Evolutionary conservation across 768 basidiomycete species (phyloP).

Genomic region (Pleurotus eryngii): DNA sequence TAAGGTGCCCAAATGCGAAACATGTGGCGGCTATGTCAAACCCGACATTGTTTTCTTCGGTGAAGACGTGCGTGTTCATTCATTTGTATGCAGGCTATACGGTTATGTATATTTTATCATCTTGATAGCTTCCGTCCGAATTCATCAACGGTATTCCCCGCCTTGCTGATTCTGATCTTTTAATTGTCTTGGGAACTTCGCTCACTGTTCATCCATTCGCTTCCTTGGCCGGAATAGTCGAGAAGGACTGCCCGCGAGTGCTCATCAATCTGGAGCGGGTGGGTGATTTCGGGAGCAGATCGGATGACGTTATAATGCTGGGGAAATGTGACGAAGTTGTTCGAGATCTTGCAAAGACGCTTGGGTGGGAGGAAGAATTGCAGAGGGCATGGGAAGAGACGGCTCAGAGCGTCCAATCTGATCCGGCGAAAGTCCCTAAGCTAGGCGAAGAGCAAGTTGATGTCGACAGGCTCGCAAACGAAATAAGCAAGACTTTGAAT

Average conservation of each 20-base stretch:
- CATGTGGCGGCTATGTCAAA: conserved; percentile 75
- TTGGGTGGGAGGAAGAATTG: conserved; percentile 75
- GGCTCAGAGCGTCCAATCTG: conserved; percentile 20
- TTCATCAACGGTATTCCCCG: conserved; percentile 59
- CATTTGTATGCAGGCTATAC: background rate
- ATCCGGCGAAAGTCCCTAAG: conserved; percentile 9
- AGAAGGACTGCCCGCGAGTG: conserved; percentile 66
- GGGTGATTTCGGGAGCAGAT: conserved; percentile 54
- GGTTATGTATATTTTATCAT: background rate
- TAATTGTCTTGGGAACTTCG: conserved; percentile 90
- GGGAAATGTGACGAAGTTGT: conserved; percentile 74
- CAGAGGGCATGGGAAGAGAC: conserved; percentile 54
- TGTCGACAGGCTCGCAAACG: conserved; percentile 9
- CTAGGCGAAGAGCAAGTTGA: conserved; percentile 7
- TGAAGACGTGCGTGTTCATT: conserved; percentile 51
- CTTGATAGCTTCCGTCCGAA: conserved; percentile 59
- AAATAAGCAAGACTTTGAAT: background rate
- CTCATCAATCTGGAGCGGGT: conserved; percentile 86
- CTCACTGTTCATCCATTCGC: conserved; percentile 88
- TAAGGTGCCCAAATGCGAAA: conserved; percentile 62
- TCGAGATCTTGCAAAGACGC: conserved; percentile 52
- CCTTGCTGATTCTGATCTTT: conserved; percentile 70
- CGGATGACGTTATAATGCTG: conserved; percentile 61
- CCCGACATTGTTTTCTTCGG: conserved; percentile 97
- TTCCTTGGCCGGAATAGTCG: conserved; percentile 59